Percentiles rank a stretch among this genome's conserved stretches.
These are phyloP conservation scores for Aspergillus nanangensis DNA, from an alignment of 495 filamentous ascomycete genomes.

Conservation along the genomic window DNA sequence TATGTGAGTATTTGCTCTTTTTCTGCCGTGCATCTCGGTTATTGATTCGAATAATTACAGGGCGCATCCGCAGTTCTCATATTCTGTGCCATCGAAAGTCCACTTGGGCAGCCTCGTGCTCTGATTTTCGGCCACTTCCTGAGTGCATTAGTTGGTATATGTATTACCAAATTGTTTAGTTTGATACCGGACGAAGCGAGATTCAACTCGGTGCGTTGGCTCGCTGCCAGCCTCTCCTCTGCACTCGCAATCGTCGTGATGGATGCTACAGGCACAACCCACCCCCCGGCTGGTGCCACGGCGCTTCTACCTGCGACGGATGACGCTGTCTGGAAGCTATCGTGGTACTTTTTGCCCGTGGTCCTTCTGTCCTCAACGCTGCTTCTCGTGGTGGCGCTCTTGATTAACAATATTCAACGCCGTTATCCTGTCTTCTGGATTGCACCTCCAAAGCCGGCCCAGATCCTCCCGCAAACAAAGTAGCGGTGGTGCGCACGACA, in stretches of 20 bases:
- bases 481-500: too few relatives aligned
- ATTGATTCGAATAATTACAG: slow-evolving; percentile 24
- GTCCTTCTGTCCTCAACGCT: slow-evolving; percentile 58
- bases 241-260: slow-evolving; percentile 63
- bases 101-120: slow-evolving; percentile 73
- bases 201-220: slow-evolving; percentile 56
- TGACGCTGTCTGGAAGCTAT: slow-evolving; percentile 49
- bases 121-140: slow-evolving; percentile 64
- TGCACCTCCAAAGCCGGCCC: slow-evolving; percentile 14
- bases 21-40: not conserved
- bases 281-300: slow-evolving; percentile 82
- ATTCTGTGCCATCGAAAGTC: slow-evolving; percentile 63
- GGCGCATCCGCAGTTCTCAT: slow-evolving; percentile 68
- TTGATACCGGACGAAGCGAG: slow-evolving; percentile 36
- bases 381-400: slow-evolving; percentile 55
- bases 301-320: slow-evolving; percentile 68
- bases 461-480: not conserved
- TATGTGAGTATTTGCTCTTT: slow-evolving; percentile 18
- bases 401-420: slow-evolving; percentile 70
- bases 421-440: slow-evolving; percentile 71
- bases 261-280: slow-evolving; percentile 68
- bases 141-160: slow-evolving; percentile 57
- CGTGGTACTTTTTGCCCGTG: slow-evolving; percentile 65
- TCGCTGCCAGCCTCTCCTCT: slow-evolving; percentile 62
- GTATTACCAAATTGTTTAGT: slow-evolving; percentile 64